These are phyloP conservation scores for Exophiala calicioides DNA, from an alignment of 2,329 filamentous ascomycete species.

Conservation along the genomic window DNA sequence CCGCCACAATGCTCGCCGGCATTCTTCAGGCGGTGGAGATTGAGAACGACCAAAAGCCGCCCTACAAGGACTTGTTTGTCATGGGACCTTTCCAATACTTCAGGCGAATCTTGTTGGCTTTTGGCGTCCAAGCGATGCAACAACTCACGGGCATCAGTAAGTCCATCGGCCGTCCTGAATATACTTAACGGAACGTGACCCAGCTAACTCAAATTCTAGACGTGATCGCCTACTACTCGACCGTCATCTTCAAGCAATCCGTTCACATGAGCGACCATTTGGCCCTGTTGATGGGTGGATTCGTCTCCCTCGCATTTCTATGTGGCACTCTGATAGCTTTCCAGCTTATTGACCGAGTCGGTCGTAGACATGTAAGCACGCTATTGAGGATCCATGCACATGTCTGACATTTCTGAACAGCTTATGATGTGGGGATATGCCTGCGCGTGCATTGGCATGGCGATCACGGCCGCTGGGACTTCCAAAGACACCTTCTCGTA, in stretches of 20 bases:
- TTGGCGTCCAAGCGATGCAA: neutral
- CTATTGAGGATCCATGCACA: no score
- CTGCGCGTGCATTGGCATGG: neutral
- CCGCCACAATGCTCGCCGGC: neutral
- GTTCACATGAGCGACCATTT: neutral
- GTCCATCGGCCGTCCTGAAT: no score
- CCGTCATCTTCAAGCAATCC: neutral
- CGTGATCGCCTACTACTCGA: neutral
- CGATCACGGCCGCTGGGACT: neutral
- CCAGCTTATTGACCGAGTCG: neutral
- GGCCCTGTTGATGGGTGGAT: neutral
- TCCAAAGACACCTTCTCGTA: neutral
- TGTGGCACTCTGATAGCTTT: neutral
- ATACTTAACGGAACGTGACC: no score
- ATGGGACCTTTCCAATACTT: neutral
- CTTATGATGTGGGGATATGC: neutral
- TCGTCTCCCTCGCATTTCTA: neutral
- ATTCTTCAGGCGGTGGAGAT: neutral
- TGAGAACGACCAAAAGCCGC: constrained; percentile 1
- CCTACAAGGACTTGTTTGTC: neutral
- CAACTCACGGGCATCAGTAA: neutral
- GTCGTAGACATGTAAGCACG: no score
- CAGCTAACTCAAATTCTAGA: neutral
- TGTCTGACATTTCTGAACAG: neutral
- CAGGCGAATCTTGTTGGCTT: neutral